A percentile compares a stretch with the other conserved stretches of the same genome.
These are phyloP conservation scores for Pleurotus tuber-regium DNA, from an alignment of 768 basidiomycete genomes.

Conservation along the genomic window DNA sequence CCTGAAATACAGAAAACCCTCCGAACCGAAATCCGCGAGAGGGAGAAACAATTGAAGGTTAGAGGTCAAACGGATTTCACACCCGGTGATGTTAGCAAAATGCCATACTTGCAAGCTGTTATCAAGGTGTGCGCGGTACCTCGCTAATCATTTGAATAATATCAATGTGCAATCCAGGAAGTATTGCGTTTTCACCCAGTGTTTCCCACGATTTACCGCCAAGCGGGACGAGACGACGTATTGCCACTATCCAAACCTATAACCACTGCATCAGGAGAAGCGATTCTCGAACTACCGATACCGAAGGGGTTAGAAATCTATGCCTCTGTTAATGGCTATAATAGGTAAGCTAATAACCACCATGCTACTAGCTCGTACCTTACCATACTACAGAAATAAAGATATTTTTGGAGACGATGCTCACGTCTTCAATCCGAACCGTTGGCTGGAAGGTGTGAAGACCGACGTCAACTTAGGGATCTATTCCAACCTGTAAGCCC, in stretches of 20 bases:
- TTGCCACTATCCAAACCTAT: conserved; percentile 58
- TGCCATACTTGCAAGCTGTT: conserved; percentile 47
- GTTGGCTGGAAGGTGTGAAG: conserved; percentile 44
- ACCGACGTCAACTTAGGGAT: conserved; percentile 43
- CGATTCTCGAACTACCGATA: conserved; percentile 44
- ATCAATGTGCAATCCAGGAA: too few relatives aligned
- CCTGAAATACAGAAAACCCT: conserved; percentile 59
- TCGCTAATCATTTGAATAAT: too few relatives aligned
- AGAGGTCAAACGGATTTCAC: conserved; percentile 40
- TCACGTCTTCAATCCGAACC: conserved; percentile 42
- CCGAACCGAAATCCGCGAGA: conserved; percentile 54
- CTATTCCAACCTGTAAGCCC: conserved; percentile 43
- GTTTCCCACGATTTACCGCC: conserved; percentile 29
- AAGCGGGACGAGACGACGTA: conserved; percentile 49
- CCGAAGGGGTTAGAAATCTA: conserved; percentile 49
- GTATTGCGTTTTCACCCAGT: conserved; percentile 45
- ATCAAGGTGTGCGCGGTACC: conserved; percentile 48
- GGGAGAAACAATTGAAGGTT: conserved; percentile 21
- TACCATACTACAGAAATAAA: conserved; percentile 27
- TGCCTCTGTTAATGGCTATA: conserved; percentile 49
- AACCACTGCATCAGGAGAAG: conserved; percentile 40
- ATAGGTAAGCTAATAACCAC: too few relatives aligned
- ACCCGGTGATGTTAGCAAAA: conserved; percentile 49
- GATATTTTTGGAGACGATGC: conserved; percentile 48
- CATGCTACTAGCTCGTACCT: not conserved